Evolutionary conservation across 805 yeast genomes (phyloP), one percentile per base, ranked within the genome.

Genomic region (Clavispora fructus): DNA sequence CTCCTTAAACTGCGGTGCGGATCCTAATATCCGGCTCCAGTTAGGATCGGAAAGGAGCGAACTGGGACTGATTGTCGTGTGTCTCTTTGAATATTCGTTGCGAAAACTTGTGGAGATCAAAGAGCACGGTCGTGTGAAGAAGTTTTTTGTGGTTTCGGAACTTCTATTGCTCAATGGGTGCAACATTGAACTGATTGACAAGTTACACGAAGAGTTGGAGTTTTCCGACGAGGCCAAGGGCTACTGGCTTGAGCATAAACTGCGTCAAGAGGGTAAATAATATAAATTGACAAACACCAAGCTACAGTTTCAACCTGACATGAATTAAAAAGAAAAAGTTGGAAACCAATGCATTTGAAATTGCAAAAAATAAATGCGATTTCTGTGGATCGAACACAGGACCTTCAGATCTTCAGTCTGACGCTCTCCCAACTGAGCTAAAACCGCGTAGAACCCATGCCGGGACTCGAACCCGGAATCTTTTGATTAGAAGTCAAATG

Each of bases 131-230:
- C 14, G 25, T 8, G 35, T 40, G 14, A 56, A 31, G 38, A 59
- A 63, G 28, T 45, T 70, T 63, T 49, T 67, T 73, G 49, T 82
- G 58, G 61, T 82, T 61, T 59, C 87, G 0, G 89, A 85, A 55
- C 65, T 82, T 12, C 58, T 85, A 11, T 49, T 80, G 0, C 63
- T 80, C 40, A 83, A 82, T 59, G 87, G 86, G 8, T 68, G 78
- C 29, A 65, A 69, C 10, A 65, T 76, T 8, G 80, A 79, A 7
- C 58, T 58, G 1, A 26, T 49, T 6, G 42, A 32, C 26, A 55
- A 51, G 12, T 59, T 69, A 8, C 49, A 60, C 11, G 54, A 62
- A 13, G 67, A 64, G 7, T 51, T 75, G 10, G 70, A 70, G 0
- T 61, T 79, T 35, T 62, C 75, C 7, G 64, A 65, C 0, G 70